Percentiles rank a stretch among this genome's conserved stretches.
These are phyloP conservation scores for Gossypium herbaceum DNA, from an alignment of 345 rosid genomes.

Conservation along the genomic window DNA sequence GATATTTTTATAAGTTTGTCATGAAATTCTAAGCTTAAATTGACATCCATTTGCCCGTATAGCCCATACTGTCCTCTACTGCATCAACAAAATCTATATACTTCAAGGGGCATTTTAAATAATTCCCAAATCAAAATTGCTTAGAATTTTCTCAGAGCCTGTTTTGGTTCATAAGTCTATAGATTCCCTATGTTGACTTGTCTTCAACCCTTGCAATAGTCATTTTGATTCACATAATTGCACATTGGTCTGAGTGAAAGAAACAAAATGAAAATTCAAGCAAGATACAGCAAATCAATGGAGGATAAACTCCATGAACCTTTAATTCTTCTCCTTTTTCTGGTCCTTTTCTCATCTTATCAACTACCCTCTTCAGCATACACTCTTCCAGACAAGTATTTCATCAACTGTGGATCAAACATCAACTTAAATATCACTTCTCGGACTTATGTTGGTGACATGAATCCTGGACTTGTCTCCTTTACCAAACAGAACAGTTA, in stretches of 20 bases:
- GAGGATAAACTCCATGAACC: neutral
- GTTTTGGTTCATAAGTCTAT: neutral
- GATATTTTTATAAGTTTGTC: neutral
- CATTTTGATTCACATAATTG: neutral
- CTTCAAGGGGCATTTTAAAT: neutral
- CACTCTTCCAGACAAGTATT: conserved; percentile 36
- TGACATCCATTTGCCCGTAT: neutral
- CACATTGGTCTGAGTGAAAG: neutral
- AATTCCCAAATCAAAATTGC: neutral
- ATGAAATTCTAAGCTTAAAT: neutral
- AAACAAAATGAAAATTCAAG: neutral
- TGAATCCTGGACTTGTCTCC: conserved; percentile 14
- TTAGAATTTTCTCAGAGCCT: neutral
- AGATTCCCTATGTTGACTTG: neutral
- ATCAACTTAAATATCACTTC: neutral
- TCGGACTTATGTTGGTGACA: conserved; percentile 37
- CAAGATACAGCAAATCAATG: conserved; percentile 14
- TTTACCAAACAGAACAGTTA: conserved; percentile 17
- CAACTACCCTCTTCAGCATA: conserved; percentile 20
- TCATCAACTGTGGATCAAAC: conserved; percentile 57
- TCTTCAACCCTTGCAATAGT: neutral
- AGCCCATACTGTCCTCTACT: neutral
- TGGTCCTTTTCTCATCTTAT: neutral
- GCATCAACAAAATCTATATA: neutral
- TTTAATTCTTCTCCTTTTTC: conserved; percentile 18